Percentiles rank a stretch among this genome's conserved stretches.
phyloP scores from a whole-genome alignment of 352 stramenopile genomes.

The Globisporangium canariense region DNA sequence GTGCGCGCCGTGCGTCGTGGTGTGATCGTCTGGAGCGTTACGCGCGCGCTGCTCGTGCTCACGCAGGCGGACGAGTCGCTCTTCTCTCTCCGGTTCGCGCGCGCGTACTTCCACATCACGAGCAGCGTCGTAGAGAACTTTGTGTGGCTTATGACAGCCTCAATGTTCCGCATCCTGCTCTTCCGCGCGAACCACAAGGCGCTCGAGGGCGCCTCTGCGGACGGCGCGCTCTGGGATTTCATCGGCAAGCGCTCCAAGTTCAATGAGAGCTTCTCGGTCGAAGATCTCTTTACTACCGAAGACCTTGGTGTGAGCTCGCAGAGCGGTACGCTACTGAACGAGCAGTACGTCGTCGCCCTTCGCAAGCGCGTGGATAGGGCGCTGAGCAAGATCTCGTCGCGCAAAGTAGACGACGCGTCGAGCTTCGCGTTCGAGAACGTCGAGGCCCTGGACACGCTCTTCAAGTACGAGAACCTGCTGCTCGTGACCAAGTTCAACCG shows the following conservation, averaged over 20 bases:
- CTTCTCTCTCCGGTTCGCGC: constrained; percentile 22
- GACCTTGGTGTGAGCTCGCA: constrained; percentile 22
- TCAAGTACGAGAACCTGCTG: constrained; percentile 47
- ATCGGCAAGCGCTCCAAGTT: constrained; percentile 11
- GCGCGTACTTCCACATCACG: constrained; percentile 40
- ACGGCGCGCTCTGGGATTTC: constrained; percentile 37
- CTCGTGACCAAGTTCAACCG: constrained; percentile 40
- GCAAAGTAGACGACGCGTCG: constrained; percentile 21
- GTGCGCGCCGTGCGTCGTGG: constrained; percentile 44
- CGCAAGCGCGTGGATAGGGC: constrained; percentile 33
- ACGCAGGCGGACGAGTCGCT: constrained; percentile 15
- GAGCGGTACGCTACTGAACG: constrained; percentile 25
- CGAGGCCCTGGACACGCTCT: constrained; percentile 38
- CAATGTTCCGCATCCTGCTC: constrained; percentile 50
- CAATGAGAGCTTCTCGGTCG: constrained; percentile 13
- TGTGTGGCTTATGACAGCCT: constrained; percentile 32
- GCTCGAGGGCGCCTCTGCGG: constrained; percentile 18
- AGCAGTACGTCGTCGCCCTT: constrained; percentile 41
- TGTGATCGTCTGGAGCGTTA: constrained; percentile 34
- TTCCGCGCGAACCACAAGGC: constrained; percentile 39
- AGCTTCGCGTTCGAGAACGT: constrained; percentile 35
- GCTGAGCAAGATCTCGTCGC: constrained; percentile 29
- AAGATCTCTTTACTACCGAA: constrained; percentile 18
- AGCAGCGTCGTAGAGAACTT: constrained; percentile 46
- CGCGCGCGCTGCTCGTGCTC: constrained; percentile 28